phyloP scores from a whole-genome alignment of 768 basidiomycete genomes.

The Chalciporus chontae region DNA sequence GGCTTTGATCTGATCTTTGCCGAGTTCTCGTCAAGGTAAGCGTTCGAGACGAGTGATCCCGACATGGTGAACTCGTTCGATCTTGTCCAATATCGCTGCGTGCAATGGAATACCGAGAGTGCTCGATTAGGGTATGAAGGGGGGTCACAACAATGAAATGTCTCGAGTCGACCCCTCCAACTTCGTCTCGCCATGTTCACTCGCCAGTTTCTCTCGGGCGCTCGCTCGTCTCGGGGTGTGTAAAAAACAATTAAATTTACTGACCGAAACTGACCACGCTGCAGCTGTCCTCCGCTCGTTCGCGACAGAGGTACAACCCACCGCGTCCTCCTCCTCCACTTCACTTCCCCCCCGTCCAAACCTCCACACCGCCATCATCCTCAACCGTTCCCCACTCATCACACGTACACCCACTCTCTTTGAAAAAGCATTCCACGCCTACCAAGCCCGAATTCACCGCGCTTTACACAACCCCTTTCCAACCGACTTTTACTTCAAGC shows the following conservation, averaged over 20 bases:
- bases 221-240: constrained; percentile 29
- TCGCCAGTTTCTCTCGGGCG: constrained; percentile 22
- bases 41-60: constrained; percentile 71
- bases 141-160: background rate
- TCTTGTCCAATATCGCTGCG: no score
- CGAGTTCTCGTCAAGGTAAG: constrained; percentile 83
- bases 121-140: no score
- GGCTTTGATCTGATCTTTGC: constrained; percentile 86
- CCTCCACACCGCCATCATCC: constrained; percentile 61
- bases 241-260: background rate
- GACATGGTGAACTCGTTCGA: constrained; percentile 56
- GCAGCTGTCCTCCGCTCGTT: constrained; percentile 34
- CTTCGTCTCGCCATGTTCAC: constrained; percentile 20
- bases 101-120: no score
- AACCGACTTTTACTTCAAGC: constrained; percentile 90
- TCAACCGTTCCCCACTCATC: constrained; percentile 75
- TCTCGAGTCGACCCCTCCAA: constrained; percentile 1
- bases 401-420: constrained; percentile 70
- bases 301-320: constrained; percentile 37
- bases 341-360: constrained; percentile 25
- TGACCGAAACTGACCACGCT: background rate
- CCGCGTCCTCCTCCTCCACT: background rate
- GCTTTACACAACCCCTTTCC: constrained; percentile 88
- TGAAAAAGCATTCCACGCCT: constrained; percentile 77
- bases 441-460: constrained; percentile 79